Base-by-base conservation (phyloP, 2,329 filamentous ascomycete species). In the Chaetomium sp. region DNA sequence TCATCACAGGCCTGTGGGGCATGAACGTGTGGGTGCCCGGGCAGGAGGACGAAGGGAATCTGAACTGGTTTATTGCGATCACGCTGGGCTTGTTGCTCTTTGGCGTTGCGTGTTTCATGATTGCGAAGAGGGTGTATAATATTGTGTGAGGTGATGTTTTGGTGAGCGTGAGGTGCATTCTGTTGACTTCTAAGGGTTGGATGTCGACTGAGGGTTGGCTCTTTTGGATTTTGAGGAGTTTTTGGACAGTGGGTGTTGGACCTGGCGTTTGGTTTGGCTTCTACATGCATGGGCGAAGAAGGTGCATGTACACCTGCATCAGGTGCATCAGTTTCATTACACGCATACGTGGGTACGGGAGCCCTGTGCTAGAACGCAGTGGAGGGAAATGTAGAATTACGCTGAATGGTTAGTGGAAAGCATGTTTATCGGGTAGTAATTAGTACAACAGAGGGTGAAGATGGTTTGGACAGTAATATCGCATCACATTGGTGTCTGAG, bases 11-110 rank as follows among this genome's bases (percentile, higher is more conserved):
- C 63, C 84, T 97, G 66, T 99, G 92, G 91, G 94, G 92, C 51
- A 97, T 97, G 92, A 99, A 99, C 77, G 88, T 92, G 38, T 90
- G 89, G 77, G 94, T 99, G 0, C 94, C 94, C 0, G 94, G 94
- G 1, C 92, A 97, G 70, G 87, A 92, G 46, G 76, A 85, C 57
- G 90, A 95, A 61, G 79, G 78, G 12, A 87, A 87, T 65, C 72
- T 92, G 51, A 76, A 74, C 32, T 94, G 88, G 88, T 94, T 91
- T 69, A 82, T 79, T 68, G 83, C 77, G 55, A 84, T 86, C 65
- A 94, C 91, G 0, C 87, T 77, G 1, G 88, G 88, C 0, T 71
- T 97, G 46, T 56, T 95, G 2, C 68, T 82, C 14, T 97, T 97
- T 71, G 94, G 91, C 0, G 67, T 91, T 34, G 79, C 78, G 5